Evolutionary conservation across 306 rosid genomes (phyloP).

Genomic region (Sechiopsis laciniata): DNA sequence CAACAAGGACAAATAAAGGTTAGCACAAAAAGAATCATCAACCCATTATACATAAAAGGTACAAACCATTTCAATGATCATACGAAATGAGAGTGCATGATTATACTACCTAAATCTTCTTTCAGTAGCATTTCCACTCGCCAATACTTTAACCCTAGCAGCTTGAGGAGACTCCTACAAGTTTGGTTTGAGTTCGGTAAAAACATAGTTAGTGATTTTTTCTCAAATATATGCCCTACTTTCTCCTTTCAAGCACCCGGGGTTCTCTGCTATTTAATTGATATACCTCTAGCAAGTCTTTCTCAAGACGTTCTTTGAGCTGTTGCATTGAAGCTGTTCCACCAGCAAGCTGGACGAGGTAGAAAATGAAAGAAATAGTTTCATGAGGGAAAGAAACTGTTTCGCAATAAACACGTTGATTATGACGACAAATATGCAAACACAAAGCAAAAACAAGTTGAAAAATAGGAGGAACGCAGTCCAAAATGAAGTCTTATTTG

Average conservation of each 20-base stretch:
- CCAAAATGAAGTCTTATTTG: background rate
- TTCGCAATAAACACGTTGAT: slow-evolving; percentile 9
- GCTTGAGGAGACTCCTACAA: slow-evolving; percentile 95
- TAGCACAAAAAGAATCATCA: background rate
- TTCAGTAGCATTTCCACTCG: slow-evolving; percentile 95
- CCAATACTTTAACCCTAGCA: slow-evolving; percentile 96
- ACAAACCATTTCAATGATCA: background rate
- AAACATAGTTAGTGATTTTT: background rate
- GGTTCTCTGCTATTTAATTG: background rate
- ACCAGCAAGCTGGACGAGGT: slow-evolving; percentile 71
- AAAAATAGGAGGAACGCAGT: background rate
- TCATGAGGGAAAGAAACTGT: background rate
- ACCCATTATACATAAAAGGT: background rate
- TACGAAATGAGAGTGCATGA: background rate
- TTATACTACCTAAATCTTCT: slow-evolving; percentile 78
- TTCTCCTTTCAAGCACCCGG: background rate
- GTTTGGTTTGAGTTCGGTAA: slow-evolving; percentile 5
- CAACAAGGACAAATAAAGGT: no score
- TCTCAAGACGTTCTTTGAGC: slow-evolving; percentile 92
- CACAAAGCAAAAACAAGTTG: background rate
- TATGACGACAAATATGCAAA: slow-evolving; percentile 1
- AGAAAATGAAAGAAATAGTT: background rate
- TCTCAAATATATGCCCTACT: background rate
- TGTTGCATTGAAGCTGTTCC: slow-evolving; percentile 99
- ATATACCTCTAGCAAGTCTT: slow-evolving; percentile 86